Evolutionary conservation across 495 filamentous ascomycete genomes (phyloP).

Genomic region (Penicillium waksmanii): DNA sequence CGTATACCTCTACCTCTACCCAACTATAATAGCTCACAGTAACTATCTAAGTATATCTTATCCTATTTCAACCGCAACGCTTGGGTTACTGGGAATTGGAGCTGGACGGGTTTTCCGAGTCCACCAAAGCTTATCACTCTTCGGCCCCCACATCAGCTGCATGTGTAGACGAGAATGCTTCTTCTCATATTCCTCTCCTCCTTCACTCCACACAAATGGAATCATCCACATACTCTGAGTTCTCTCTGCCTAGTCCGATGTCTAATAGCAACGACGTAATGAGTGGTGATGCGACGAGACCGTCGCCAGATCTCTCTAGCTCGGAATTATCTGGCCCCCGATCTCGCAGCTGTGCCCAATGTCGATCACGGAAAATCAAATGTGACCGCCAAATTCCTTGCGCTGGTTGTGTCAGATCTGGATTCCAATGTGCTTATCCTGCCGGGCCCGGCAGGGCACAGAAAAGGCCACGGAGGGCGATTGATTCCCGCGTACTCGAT

Average conservation of each 20-base stretch:
- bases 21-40: not conserved
- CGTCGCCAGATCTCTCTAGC: not conserved
- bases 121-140: not conserved
- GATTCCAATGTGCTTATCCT: not conserved
- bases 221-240: not conserved
- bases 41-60: too few relatives aligned
- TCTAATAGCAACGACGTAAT: not conserved
- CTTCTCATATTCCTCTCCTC: not conserved
- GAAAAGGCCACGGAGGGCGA: not conserved
- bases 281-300: not conserved
- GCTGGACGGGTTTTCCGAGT: not conserved
- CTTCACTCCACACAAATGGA: not conserved
- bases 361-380: conserved; percentile 1
- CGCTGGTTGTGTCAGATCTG: not conserved
- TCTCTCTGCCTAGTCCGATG: not conserved
- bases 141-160: not conserved
- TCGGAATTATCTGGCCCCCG: not conserved
- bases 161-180: too few relatives aligned
- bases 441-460: not conserved
- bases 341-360: conserved; percentile 1
- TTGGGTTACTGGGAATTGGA: too few relatives aligned
- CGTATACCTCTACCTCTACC: too few relatives aligned
- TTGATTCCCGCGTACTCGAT: not conserved
- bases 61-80: too few relatives aligned
- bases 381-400: not conserved